Conservation (phyloP, 257 asterid species). For the Jacaranda copaia region DNA sequence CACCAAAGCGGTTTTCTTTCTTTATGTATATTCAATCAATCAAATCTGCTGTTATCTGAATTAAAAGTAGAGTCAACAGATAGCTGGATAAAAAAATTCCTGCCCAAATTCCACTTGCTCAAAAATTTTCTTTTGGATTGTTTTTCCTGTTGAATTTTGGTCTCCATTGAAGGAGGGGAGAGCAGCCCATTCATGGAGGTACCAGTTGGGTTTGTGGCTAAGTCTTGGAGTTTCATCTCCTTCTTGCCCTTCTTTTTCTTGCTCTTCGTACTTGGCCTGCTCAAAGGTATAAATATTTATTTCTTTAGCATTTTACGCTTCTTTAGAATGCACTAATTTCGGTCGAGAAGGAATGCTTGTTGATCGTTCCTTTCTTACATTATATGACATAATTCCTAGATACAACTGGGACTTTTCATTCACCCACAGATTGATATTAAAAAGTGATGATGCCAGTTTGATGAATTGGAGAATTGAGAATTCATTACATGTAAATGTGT, state of each 20-base stretch:
- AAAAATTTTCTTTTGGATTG: background rate
- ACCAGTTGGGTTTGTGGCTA: conserved; percentile 75
- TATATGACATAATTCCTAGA: no score
- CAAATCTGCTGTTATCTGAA: background rate
- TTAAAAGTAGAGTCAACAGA: background rate
- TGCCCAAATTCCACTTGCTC: conserved; percentile 1
- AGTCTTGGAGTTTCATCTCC: conserved; percentile 76
- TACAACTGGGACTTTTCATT: no score
- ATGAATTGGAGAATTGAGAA: no score
- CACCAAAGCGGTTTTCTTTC: conserved; percentile 24
- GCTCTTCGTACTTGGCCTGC: conserved; percentile 70
- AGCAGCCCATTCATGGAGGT: conserved; percentile 59
- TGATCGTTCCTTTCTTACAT: background rate
- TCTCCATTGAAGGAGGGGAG: background rate
- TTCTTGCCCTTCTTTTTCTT: conserved; percentile 84
- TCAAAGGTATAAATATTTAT: conserved; percentile 59
- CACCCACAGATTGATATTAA: no score
- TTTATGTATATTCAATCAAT: background rate
- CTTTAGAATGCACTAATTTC: background rate
- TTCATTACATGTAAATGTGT: no score
- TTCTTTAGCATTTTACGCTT: background rate
- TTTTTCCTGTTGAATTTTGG: background rate
- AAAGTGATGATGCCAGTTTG: no score
- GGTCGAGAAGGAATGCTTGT: background rate
- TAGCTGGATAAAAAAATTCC: conserved; percentile 10